Evolutionary conservation across 345 rosid species (phyloP).

Genomic region (Hirschfeldia incana): DNA sequence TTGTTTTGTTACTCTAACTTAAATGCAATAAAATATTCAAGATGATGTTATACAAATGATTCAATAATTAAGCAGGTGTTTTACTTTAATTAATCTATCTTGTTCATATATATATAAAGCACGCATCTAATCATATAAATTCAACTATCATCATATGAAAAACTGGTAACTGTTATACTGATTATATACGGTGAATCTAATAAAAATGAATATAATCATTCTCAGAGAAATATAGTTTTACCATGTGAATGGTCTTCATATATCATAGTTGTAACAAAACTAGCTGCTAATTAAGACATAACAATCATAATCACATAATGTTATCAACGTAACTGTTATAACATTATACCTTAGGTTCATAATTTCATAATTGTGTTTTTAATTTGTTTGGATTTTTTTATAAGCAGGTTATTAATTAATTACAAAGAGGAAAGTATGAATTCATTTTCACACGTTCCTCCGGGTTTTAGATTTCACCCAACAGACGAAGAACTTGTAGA

Average conservation of each 20-base stretch:
- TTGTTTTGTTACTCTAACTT: conserved; percentile 2
- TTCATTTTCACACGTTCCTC: conserved; percentile 77
- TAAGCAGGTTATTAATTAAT: conserved; percentile 38
- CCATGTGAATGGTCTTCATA: not conserved
- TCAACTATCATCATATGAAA: conserved; percentile 12
- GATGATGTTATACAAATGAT: conserved; percentile 9
- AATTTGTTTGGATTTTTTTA: not conserved
- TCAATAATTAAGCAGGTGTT: not conserved
- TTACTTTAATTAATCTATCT: not conserved
- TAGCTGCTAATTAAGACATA: not conserved
- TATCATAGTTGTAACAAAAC: conserved; percentile 5
- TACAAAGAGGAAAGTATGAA: conserved; percentile 46
- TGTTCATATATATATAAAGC: not conserved
- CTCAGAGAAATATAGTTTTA: not conserved
- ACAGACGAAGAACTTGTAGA: conserved; percentile 91
- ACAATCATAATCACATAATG: not conserved
- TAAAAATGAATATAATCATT: not conserved
- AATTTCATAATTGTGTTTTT: not conserved
- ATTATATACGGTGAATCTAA: not conserved
- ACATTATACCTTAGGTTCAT: not conserved
- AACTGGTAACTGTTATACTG: not conserved
- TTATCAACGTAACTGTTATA: not conserved
- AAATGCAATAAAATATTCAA: not conserved
- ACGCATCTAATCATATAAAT: not conserved
- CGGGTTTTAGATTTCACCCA: conserved; percentile 84